Evolutionary conservation across 352 stramenopile species (phyloP), one percentile per base, ranked within the genome.

Genomic region (Plasmopara halstedii): DNA sequence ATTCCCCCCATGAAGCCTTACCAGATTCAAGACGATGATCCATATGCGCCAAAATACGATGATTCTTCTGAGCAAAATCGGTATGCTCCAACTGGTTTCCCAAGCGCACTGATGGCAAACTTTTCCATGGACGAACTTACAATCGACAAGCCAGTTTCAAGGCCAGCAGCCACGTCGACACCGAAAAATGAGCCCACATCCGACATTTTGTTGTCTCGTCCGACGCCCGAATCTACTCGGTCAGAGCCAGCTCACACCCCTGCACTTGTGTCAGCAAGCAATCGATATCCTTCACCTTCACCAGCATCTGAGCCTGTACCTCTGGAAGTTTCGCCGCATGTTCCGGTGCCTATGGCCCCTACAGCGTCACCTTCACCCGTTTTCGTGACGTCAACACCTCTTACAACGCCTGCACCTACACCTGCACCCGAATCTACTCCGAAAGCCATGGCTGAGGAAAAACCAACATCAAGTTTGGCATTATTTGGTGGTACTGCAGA

Each of bases 101-200:
- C 60, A n/a, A 66, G 56, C 14, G 60, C 56, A 20, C 50, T 69
- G 18, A 43, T 64, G 43, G 60, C 62, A 32, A 73, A 73, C 39
- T 73, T 73, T 33, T 73, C 64, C 14, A 63, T 70, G 64, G 64
- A 73, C n/a, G 64, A 73, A 25, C 53, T 73, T 27, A 23, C 48
- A 21, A 33, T 73, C 15, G 53, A 70, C 37, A 53, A 62, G 27
- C 52, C 41, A 17, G 59, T 45, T 36, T 43, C 41, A 10, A 62
- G 44, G 42, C 34, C 59, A 38, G 44, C 23, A 22, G 25, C 49
- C 11, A 38, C 33, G 17, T 56, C 51, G 17, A 33, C 40, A 34
- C 17, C 50, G 31, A 15, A 49, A 29, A 45, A 46, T 23, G 29
- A 49, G 7, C n/a, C 53, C 10, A 46, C 15, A 3, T 29, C 46